Conservation (phyloP, 495 filamentous ascomycete genomes). For the Neurospora sublineolata region DNA sequence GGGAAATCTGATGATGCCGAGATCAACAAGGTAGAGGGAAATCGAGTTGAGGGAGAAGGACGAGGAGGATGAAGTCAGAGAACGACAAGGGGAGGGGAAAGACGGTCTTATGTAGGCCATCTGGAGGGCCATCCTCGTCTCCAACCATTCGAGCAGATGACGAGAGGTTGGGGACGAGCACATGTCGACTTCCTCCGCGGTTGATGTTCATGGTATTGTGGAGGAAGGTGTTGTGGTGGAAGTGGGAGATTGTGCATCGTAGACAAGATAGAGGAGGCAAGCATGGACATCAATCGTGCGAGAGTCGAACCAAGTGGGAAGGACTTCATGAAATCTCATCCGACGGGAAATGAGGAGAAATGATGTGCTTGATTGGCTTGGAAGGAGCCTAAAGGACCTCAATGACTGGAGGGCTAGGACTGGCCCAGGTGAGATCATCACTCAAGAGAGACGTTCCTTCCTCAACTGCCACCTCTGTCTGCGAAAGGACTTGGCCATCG, state of each 20-base stretch:
- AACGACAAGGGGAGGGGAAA: not conserved
- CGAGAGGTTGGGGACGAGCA: not conserved
- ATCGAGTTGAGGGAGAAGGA: not conserved
- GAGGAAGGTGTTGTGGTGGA: not conserved
- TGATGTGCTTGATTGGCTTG: not conserved
- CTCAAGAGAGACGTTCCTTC: not conserved
- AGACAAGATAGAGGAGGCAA: not conserved
- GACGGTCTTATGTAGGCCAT: not conserved
- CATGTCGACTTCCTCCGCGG: not conserved
- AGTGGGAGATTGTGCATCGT: not conserved
- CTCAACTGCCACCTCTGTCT: not conserved
- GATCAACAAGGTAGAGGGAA: constrained; percentile 3
- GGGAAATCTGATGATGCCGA: not conserved
- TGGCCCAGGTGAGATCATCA: not conserved
- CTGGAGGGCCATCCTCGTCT: not conserved
- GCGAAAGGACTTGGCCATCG: not conserved
- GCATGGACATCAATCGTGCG: not conserved
- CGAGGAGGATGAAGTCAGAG: not conserved
- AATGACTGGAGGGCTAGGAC: not conserved
- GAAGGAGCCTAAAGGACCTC: not conserved
- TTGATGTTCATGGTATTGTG: not conserved
- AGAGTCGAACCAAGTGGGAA: not conserved
- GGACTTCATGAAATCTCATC: not conserved
- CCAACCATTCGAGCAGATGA: not conserved
- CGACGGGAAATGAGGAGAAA: not conserved